Evolutionary conservation across 2,329 filamentous ascomycete species (phyloP).

Genomic region (Pseudogymnoascus sp.): DNA sequence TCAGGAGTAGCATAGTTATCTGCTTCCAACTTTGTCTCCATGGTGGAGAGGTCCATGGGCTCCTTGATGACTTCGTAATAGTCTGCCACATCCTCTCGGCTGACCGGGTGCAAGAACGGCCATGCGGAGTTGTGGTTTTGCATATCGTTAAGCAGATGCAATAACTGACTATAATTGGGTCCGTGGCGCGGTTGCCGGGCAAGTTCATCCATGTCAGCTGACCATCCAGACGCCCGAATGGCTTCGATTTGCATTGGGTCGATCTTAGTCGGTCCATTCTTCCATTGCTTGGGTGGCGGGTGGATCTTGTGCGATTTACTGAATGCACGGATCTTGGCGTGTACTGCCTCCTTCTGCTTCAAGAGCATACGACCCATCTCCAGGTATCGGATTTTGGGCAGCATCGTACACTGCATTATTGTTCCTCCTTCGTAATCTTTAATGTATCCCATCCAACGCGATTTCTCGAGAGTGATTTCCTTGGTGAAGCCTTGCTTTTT

Average conservation of each 20-base stretch:
- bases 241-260: slow-evolving; percentile 81
- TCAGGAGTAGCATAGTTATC: slow-evolving; percentile 87
- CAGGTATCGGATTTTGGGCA: slow-evolving; percentile 88
- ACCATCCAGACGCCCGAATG: slow-evolving; percentile 90
- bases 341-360: slow-evolving; percentile 93
- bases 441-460: slow-evolving; percentile 98
- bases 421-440: slow-evolving; percentile 99
- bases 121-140: slow-evolving; percentile 90
- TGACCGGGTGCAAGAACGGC: slow-evolving; percentile 92
- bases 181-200: slow-evolving; percentile 91
- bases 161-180: slow-evolving; percentile 89
- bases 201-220: slow-evolving; percentile 93
- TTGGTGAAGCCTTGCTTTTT: slow-evolving; percentile 99
- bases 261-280: slow-evolving; percentile 60
- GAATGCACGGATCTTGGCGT: slow-evolving; percentile 89
- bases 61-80: slow-evolving; percentile 98
- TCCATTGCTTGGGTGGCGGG: slow-evolving; percentile 77
- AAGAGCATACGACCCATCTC: slow-evolving; percentile 88
- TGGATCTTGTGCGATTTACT: slow-evolving; percentile 85
- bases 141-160: slow-evolving; percentile 87
- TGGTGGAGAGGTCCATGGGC: slow-evolving; percentile 92
- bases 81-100: slow-evolving; percentile 92
- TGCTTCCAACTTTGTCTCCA: slow-evolving; percentile 91
- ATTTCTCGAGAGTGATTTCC: slow-evolving; percentile 85
- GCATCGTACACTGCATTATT: slow-evolving; percentile 98